Evolutionary conservation across 495 filamentous ascomycete genomes (phyloP), one percentile per base, ranked within the genome.

Genomic region (Bacidia gigantensis): DNA sequence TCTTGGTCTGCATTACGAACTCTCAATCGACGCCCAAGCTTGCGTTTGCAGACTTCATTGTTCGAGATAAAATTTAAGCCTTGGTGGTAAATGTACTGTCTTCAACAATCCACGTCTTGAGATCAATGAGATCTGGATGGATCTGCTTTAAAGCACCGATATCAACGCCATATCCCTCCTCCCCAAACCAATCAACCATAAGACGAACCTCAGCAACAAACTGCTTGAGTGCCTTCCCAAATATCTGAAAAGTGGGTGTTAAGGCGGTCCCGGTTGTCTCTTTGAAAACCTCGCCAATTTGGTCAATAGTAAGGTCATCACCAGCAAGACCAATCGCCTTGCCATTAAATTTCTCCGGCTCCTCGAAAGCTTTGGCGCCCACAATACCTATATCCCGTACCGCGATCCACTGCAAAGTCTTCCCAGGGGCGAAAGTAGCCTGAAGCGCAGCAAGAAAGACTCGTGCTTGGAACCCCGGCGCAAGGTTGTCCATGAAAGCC

Each of bases 111-210:
- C 80, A 86, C 5, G 59, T 64, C 57, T 70, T 74, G 61, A 85
- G 79, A 38, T 73, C 64, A 67, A 78, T 75, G 58, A 84, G 41
- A 0, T 59, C 64, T 11, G 75, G 74, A 58, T 82, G 57, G 51
- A 72, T 61, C 48, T 59, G 65, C 65, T 61, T 76, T 60, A 78
- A 54, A 45, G 63, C 72, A 49, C 50, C 50, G 29, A 88, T 74
- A 67, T 86, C 73, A 10, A 70, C 79, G 0, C 68, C 70, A 56
- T 74, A 86, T 0, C 81, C 82, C 44, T 74, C 68, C 41, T 74
- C 70, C 57, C 74, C 66, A 51, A 87, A 85, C 70, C 73, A 87
- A 29, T 60, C 58, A 52, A 84, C 79, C 81, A 87, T 87, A 1
- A 53, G 53, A 0, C 72, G 71, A 17, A 84, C 22, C 7, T 87